phyloP scores from a whole-genome alignment of 768 basidiomycete genomes.

The Dentipellis sp. region DNA sequence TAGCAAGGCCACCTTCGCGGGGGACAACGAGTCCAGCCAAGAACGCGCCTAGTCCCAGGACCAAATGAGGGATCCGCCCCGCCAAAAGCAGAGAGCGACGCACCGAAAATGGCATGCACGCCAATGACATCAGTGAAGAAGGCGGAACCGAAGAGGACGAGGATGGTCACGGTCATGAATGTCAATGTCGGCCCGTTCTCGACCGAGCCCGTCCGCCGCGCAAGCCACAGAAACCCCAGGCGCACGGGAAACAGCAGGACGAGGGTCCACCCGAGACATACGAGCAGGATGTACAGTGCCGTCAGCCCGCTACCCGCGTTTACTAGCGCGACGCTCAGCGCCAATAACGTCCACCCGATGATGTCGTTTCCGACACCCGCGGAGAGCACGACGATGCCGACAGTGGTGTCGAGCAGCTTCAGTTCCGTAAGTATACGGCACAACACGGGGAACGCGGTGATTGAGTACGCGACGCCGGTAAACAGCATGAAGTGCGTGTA shows the following conservation, averaged over 20 bases:
- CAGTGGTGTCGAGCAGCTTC: constrained; percentile 83
- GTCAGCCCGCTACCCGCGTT: constrained; percentile 78
- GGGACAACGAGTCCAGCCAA: constrained; percentile 76
- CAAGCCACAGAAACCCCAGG: constrained; percentile 58
- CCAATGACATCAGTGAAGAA: constrained; percentile 94
- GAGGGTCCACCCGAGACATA: constrained; percentile 72
- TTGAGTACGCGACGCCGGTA: constrained; percentile 84
- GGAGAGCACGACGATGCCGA: constrained; percentile 88
- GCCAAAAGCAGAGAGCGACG: constrained; percentile 3
- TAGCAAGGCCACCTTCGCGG: constrained; percentile 78
- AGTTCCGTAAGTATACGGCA: constrained; percentile 87
- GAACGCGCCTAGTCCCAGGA: constrained; percentile 54
- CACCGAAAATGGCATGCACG: constrained; percentile 85
- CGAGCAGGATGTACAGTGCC: constrained; percentile 78
- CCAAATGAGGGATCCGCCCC: background rate
- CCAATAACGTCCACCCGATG: constrained; percentile 70
- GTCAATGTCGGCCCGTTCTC: constrained; percentile 80
- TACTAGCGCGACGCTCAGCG: constrained; percentile 85
- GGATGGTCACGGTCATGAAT: constrained; percentile 81
- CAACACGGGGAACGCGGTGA: constrained; percentile 80
- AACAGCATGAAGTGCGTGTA: constrained; percentile 95
- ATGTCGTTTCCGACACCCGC: constrained; percentile 90
- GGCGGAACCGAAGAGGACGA: constrained; percentile 76
- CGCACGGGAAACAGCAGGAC: constrained; percentile 66
- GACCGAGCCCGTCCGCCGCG: constrained; percentile 65